Percentiles rank a stretch among this genome's conserved stretches.
Conservation (phyloP, 345 rosid genomes). For the Zanthoxylum bungeanum region DNA sequence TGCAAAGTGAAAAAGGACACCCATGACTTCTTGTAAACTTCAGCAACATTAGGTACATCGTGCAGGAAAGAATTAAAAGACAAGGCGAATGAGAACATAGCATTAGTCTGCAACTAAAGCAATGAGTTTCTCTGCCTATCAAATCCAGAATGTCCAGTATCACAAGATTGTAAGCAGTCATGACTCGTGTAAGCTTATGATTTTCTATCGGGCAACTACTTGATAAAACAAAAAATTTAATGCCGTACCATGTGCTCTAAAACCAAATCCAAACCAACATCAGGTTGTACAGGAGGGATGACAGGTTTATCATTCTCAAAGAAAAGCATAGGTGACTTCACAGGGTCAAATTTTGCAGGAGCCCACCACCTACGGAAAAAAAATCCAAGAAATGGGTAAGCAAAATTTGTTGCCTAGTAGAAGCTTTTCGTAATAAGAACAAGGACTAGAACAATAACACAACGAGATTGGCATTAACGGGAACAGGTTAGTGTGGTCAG, state of each 20-base stretch:
- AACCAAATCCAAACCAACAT: constrained; percentile 69
- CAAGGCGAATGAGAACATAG: too few relatives aligned
- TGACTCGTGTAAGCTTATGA: neutral
- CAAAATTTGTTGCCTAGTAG: neutral
- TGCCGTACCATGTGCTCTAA: constrained; percentile 62
- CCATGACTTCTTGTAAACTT: neutral
- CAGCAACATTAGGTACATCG: neutral
- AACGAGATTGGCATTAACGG: neutral
- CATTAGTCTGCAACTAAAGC: neutral
- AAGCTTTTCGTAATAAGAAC: neutral
- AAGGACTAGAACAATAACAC: neutral
- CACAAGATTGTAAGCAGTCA: neutral
- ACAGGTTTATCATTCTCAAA: constrained; percentile 65
- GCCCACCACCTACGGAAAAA: constrained; percentile 83
- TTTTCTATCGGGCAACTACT: neutral
- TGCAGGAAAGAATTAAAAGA: too few relatives aligned
- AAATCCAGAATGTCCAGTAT: neutral
- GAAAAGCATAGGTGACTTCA: constrained; percentile 89
- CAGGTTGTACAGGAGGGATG: constrained; percentile 65
- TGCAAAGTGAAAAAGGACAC: neutral
- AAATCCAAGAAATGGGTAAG: constrained; percentile 6
- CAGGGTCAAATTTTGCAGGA: constrained; percentile 85
- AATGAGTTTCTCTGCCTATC: neutral
- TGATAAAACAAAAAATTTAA: neutral
- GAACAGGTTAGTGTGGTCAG: neutral